Percentiles rank a stretch among this genome's conserved stretches.
These are phyloP conservation scores for Zizania palustris DNA, from an alignment of 202 grass and related monocot species.

Conservation along the genomic window DNA sequence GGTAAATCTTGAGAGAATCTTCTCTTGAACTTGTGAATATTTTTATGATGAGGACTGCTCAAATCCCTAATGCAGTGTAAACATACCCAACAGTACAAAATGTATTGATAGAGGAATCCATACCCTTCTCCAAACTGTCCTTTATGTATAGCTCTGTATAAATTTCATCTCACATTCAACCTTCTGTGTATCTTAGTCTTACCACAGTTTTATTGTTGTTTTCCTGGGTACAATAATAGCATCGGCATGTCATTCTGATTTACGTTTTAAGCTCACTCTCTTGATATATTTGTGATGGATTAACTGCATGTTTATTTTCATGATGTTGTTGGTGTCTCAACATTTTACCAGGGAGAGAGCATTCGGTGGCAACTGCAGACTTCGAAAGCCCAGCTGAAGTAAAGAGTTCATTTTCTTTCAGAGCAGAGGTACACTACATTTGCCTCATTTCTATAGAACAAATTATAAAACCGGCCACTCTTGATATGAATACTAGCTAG, in stretches of 20 bases:
- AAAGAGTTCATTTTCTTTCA: slow-evolving; percentile 41
- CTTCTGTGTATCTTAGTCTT: neutral
- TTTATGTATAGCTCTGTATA: neutral
- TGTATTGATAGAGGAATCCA: neutral
- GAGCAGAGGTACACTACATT: slow-evolving; percentile 50
- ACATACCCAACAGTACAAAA: neutral
- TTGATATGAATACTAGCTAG: neutral
- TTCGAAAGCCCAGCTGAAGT: slow-evolving; percentile 19
- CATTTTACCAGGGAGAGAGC: slow-evolving; percentile 44
- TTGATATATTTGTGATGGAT: neutral
- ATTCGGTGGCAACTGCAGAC: slow-evolving; percentile 16
- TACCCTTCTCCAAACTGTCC: neutral
- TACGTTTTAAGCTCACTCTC: neutral
- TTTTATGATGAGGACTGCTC: neutral
- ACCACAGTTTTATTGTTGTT: neutral
- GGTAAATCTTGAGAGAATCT: neutral
- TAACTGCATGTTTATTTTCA: neutral
- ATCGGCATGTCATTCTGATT: neutral
- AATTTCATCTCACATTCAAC: neutral
- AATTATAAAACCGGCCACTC: neutral
- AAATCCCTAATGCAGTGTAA: neutral
- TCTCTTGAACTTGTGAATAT: neutral
- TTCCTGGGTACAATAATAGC: neutral
- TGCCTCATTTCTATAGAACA: slow-evolving; percentile 3
- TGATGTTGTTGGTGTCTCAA: neutral